phyloP scores from a whole-genome alignment of 164 flowering plant genomes.

The Vitis rupestris region DNA sequence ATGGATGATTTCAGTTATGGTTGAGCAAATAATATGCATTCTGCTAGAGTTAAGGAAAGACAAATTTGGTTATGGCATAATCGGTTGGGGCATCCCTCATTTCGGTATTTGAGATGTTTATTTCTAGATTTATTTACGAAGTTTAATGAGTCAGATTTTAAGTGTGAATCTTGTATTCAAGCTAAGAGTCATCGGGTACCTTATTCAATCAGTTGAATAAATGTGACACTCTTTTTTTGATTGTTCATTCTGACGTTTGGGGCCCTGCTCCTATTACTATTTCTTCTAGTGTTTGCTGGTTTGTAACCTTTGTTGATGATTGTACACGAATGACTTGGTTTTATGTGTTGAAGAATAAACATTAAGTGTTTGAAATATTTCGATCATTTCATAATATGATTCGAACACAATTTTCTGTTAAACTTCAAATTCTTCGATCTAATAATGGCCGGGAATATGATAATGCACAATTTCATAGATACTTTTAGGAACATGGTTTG shows the following conservation, averaged over 20 bases:
- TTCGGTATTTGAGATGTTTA: no score
- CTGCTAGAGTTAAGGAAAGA: not conserved
- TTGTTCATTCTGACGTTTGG: not conserved
- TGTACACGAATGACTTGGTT: not conserved
- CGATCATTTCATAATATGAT: not conserved
- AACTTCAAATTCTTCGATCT: no score
- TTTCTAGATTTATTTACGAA: not conserved
- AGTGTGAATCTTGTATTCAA: no score
- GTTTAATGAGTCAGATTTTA: no score
- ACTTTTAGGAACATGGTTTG: not conserved
- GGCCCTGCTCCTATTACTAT: not conserved
- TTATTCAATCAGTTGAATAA: no score
- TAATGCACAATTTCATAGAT: not conserved
- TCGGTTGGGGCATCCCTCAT: no score
- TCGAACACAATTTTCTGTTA: not conserved
- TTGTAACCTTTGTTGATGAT: constrained; percentile 1
- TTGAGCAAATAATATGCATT: not conserved
- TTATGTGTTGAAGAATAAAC: not conserved
- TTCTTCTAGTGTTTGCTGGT: not conserved
- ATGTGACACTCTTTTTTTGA: not conserved
- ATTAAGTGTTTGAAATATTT: not conserved
- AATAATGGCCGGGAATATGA: no score
- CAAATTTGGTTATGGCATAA: no score
- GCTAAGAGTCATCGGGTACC: no score
- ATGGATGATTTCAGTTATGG: not conserved